Evolutionary conservation across 345 rosid species (phyloP), one percentile per base, ranked within the genome.

Genomic region (Adansonia digitata): DNA sequence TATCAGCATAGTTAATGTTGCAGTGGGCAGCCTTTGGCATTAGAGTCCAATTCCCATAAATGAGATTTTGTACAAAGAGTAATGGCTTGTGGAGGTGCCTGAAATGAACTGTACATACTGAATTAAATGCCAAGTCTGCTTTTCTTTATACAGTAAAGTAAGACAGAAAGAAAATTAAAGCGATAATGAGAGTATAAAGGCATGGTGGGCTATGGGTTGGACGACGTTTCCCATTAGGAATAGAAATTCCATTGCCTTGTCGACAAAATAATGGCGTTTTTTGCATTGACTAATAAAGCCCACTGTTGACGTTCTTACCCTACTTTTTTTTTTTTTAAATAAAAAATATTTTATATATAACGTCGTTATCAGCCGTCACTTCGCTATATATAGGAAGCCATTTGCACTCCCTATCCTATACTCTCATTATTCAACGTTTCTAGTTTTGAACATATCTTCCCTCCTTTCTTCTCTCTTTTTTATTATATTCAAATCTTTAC

Each of bases 331-430:
- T 26, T 57, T 57, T 11, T 57, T 26, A 1, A n/a, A n/a, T n/a
- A 62, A 57, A 65, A 42, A 2, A 55, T 17, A 3, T 65, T 31
- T 5, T 3, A 63, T 10, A 9, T 37, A 45, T 83, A 85, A 89
- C 91, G 90, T 76, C 89, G 89, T 85, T 77, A 81, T 69, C 5
- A 11, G 78, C 77, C 79, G 81, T 86, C 87, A 69, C 74, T 81
- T 81, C 69, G 67, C 86, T 80, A 75, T 76, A 79, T 43, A 82
- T 75, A 84, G 63, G 37, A 46, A 1, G 34, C 45, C 66, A 51
- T 61, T 24, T 7, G 57, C 40, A 1, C 46, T 49, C 63, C 4
- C 42, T 45, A 43, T 0, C 10, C 69, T n/a, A 65, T 5, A 6
- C 69, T 61, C 70, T 29, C 77, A 71, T 71, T 65, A 68, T 69